Base-by-base conservation (phyloP, 1,139 yeast genomes). In the Protomyces inundatus region DNA sequence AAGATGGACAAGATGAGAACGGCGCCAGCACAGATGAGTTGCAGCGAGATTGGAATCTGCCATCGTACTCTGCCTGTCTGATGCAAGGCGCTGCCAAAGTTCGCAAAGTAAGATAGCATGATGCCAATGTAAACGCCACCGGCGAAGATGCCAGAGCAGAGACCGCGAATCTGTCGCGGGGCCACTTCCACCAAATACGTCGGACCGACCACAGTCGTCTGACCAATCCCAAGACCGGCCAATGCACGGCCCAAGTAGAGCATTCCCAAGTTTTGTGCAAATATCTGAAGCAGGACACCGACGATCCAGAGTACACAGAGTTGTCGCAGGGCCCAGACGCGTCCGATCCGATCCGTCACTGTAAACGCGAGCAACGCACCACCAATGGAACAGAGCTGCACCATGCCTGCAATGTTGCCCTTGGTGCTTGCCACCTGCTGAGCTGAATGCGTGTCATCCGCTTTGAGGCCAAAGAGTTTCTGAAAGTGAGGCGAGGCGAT, bases 91-190 rank as follows among this genome's bases (percentile, higher is more conserved):
- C 76, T 70, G 33, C 79, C 80, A 67, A 74, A 82, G 67, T 80
- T 77, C 53, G 81, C 77, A 69, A 81, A 81, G 70, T 82, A 82
- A 14, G 80, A 82, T 66, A 81, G 66, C 81, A 81, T 79, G 56
- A 81, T 77, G 52, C 86, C 87, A 56, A 78, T 73, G 70, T 82
- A 82, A 37, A 82, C 85, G 3, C 83, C 82, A 56, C 85, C 84
- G 1, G 84, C 80, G 70, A 81, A 82, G 52, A 81, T 73, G 70
- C 82, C 80, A 39, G 77, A 77, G 64, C 82, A 78, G 65, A 80
- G 71, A 42, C 85, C 86, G 72, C 86, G 77, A 64, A 82, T 79
- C 32, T 80, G 75, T 66, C 77, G 76, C 5, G 86, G 86, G 9
- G 85, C 78, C 52, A 81, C 79, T 71, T 83, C 86, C 2, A 83